Evolutionary conservation across 768 basidiomycete species (phyloP).

Genomic region (Mycena maculata): DNA sequence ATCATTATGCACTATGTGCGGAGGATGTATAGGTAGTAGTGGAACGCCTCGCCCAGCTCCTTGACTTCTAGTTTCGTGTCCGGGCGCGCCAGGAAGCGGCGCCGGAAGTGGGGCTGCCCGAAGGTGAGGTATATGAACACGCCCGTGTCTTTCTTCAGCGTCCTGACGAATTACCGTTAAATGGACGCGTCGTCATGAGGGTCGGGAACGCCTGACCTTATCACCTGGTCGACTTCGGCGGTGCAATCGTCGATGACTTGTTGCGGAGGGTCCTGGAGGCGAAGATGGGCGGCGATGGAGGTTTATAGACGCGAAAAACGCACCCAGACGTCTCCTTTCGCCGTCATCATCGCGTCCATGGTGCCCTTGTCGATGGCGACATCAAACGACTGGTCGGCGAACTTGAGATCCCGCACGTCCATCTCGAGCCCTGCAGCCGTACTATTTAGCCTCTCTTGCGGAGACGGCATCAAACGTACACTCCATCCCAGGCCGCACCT

Average conservation of each 20-base stretch:
- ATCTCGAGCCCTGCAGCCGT: constrained; percentile 77
- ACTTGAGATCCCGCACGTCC: constrained; percentile 79
- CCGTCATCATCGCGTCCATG: constrained; percentile 92
- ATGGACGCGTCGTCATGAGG: background rate
- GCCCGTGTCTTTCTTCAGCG: constrained; percentile 69
- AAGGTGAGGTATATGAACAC: constrained; percentile 86
- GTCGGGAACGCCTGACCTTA: constrained; percentile 59
- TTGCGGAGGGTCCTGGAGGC: constrained; percentile 75
- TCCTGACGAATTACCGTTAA: constrained; percentile 52
- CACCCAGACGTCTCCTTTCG: constrained; percentile 87
- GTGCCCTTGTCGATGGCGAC: constrained; percentile 91
- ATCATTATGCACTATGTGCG: no score
- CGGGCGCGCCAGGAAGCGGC: constrained; percentile 66
- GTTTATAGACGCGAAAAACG: constrained; percentile 29
- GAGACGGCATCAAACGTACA: constrained; percentile 53
- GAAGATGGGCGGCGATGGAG: background rate
- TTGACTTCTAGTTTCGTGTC: constrained; percentile 73
- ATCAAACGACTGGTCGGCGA: constrained; percentile 74
- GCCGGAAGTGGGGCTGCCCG: constrained; percentile 90
- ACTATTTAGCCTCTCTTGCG: background rate
- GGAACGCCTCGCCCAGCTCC: constrained; percentile 82
- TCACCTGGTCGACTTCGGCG: constrained; percentile 79
- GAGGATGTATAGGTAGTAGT: constrained; percentile 84
- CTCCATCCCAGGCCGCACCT: constrained; percentile 71
- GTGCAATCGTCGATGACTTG: constrained; percentile 78